Percentiles rank a stretch among this genome's conserved stretches.
Conservation (phyloP, 768 basidiomycete species). For the Tylopilus balloui region DNA sequence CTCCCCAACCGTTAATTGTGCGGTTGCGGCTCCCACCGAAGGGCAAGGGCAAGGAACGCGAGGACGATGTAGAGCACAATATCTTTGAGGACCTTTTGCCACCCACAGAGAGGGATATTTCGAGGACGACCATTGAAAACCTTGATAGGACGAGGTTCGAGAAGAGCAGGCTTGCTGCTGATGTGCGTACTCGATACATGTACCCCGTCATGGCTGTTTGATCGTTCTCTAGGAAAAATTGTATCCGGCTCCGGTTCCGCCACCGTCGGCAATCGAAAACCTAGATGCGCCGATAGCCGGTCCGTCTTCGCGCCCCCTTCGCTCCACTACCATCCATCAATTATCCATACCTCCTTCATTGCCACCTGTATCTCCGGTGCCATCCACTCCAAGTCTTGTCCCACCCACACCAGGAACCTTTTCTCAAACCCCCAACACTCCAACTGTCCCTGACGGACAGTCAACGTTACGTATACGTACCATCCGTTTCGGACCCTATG, state of each 20-base stretch:
- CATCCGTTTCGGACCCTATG: slow-evolving; percentile 86
- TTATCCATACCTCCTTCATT: slow-evolving; percentile 28
- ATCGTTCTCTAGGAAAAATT: slow-evolving; percentile 43
- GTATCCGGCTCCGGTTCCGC: slow-evolving; percentile 39
- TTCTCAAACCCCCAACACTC: slow-evolving; percentile 31
- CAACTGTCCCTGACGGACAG: slow-evolving; percentile 19
- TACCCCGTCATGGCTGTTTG: neutral
- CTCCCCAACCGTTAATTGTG: slow-evolving; percentile 38
- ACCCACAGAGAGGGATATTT: slow-evolving; percentile 64
- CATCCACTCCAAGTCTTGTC: slow-evolving; percentile 34
- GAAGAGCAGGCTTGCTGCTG: slow-evolving; percentile 62
- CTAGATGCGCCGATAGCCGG: slow-evolving; percentile 43
- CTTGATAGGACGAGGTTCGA: slow-evolving; percentile 72
- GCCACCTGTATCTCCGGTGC: slow-evolving; percentile 34
- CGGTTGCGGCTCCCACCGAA: slow-evolving; percentile 56
- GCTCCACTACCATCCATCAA: slow-evolving; percentile 48
- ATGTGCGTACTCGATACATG: slow-evolving; percentile 45
- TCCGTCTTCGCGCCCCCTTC: slow-evolving; percentile 58
- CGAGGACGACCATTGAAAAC: slow-evolving; percentile 57
- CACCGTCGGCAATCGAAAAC: slow-evolving; percentile 29
- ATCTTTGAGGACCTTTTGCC: slow-evolving; percentile 83
- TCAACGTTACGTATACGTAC: slow-evolving; percentile 66
- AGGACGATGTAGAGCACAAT: slow-evolving; percentile 55
- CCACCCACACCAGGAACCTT: slow-evolving; percentile 33
- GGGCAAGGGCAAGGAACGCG: slow-evolving; percentile 64